Base-by-base conservation (phyloP, 208 protist genomes). In the Crithidia brevicula region DNA sequence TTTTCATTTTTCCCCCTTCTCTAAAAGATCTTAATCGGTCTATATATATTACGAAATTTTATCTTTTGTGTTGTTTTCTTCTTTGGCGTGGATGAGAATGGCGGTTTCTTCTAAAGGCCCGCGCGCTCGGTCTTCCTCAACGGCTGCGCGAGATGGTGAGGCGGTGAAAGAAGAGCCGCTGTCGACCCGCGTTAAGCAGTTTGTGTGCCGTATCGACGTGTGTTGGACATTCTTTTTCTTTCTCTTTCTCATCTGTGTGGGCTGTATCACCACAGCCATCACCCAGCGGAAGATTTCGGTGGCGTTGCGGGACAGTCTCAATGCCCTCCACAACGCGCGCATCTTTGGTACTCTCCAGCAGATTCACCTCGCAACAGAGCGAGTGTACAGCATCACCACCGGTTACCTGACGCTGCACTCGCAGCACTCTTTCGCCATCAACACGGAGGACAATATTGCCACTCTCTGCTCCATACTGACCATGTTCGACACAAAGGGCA, bases 381-480 rank as follows among this genome's bases (percentile, higher is more conserved):
- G 28, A 3, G 23, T 30, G n/a, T 65, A 50, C 40, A 23, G 8
- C 30, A 65, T 65, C 20, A 49, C 47, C 27, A 27, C n/a, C 28
- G 18, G 42, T 11, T 30, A 56, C 6, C 1, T 52, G 4, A n/a
- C 57, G 4, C 57, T 72, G 31, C 36, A 57, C 25, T 45, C 27
- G 0, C 57, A 49, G 15, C 10, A 28, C 15, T 25, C 28, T 5
- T 33, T 65, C 18, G 34, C 2, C 2, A n/a, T 65, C 10, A 18
- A 22, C 9, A 47, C 57, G 20, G 67, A 72, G 36, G 28, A 45
- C 0, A 49, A 43, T 1, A 42, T 72, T 0, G 7, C 45, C 1
- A 38, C 8, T 2, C 45, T 72, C 16, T 72, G 67, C 53, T 27
- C 54, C 5, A 52, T 65, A 16, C 54, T 72, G 20, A 3, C 23